A percentile compares a stretch with the other conserved stretches of the same genome.
These are phyloP conservation scores for Epicoccum nigrum DNA, from an alignment of 2,329 filamentous ascomycete genomes.

Conservation along the genomic window DNA sequence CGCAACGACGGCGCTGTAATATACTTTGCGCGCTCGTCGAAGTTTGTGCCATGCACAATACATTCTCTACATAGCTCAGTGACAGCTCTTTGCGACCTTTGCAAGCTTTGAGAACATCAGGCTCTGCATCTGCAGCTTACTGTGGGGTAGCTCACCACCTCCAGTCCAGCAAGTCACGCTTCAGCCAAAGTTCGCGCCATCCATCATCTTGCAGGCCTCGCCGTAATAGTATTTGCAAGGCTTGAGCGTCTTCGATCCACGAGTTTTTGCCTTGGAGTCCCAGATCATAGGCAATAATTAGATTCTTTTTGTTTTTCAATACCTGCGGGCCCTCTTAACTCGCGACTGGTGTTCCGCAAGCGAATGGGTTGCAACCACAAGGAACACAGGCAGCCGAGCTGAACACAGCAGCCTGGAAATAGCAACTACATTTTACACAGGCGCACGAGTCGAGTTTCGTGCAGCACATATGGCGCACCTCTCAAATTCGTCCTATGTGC, in stretches of 20 bases:
- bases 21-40: too few species aligned
- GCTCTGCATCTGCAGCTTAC: conserved; percentile 13
- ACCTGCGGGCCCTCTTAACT: not conserved
- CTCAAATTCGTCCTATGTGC: not conserved
- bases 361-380: not conserved
- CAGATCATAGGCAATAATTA: not conserved
- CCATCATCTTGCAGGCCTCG: conserved; percentile 11
- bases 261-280: too few species aligned
- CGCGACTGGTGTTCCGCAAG: not conserved
- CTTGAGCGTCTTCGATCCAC: not conserved
- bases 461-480: conserved; percentile 12
- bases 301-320: not conserved
- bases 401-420: not conserved
- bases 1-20: not conserved
- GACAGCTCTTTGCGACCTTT: not conserved
- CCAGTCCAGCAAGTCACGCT: conserved; percentile 2
- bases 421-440: not conserved
- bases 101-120: conserved; percentile 6
- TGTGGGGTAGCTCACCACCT: conserved; percentile 22
- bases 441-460: conserved; percentile 7
- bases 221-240: not conserved
- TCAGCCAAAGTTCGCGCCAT: not conserved
- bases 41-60: too few species aligned
- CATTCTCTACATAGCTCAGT: too few species aligned
- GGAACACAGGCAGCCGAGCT: not conserved